phyloP scores from a whole-genome alignment of 2,329 filamentous ascomycete genomes.

The Basipetospora chlamydospora region DNA sequence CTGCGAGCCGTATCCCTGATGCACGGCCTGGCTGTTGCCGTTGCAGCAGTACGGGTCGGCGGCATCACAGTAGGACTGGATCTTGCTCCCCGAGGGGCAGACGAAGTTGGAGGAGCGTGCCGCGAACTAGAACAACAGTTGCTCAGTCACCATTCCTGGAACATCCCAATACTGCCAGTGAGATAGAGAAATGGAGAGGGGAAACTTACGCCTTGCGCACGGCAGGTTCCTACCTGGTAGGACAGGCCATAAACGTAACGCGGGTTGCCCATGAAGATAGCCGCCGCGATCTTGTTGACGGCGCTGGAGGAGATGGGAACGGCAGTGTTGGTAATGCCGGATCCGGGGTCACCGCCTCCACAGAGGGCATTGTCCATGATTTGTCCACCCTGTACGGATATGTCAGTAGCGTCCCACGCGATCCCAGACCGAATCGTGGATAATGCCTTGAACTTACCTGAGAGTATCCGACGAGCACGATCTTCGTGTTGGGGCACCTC shows the following conservation, averaged over 20 bases:
- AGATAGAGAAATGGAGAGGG: background rate
- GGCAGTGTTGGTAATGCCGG: conserved; percentile 27
- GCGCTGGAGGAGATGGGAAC: conserved; percentile 29
- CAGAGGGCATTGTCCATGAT: conserved; percentile 51
- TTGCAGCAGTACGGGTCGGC: conserved; percentile 53
- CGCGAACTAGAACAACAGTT: conserved; percentile 49
- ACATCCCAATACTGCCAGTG: background rate
- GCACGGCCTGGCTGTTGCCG: conserved; percentile 42
- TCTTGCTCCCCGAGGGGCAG: conserved; percentile 37
- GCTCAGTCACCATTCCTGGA: background rate
- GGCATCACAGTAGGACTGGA: conserved; percentile 51
- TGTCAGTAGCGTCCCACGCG: too few species aligned
- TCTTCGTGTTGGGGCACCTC: conserved; percentile 38
- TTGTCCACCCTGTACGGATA: conserved; percentile 44
- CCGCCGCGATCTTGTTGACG: conserved; percentile 42
- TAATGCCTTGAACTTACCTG: conserved; percentile 32
- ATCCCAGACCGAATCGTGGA: too few species aligned
- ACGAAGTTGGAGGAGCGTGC: conserved; percentile 41
- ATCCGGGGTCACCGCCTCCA: conserved; percentile 36
- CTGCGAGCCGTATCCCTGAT: conserved; percentile 47
- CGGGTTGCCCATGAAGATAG: conserved; percentile 52
- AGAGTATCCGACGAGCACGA: conserved; percentile 48
- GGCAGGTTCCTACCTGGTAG: conserved; percentile 47
- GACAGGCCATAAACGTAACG: conserved; percentile 37
- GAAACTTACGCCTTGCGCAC: conserved; percentile 35